A percentile compares a stretch with the other conserved stretches of the same genome.
Conservation (phyloP, 768 basidiomycete genomes). For the Auriscalpium vulgare region DNA sequence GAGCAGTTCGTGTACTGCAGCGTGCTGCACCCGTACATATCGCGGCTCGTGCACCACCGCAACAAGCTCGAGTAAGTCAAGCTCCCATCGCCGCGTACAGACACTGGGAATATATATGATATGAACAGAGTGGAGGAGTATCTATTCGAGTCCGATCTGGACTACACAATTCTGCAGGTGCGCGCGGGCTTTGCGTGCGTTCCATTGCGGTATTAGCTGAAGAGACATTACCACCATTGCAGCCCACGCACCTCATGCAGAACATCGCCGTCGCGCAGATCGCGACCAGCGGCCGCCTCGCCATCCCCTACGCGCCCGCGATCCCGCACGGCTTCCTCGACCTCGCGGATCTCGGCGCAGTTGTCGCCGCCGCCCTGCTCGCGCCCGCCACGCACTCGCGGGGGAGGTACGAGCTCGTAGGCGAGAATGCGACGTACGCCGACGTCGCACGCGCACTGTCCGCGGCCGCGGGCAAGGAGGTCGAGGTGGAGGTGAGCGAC, state of each 20-base stretch:
- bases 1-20: conserved; percentile 13
- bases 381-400: conserved; percentile 22
- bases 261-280: conserved; percentile 18
- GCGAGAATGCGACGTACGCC: conserved; percentile 22
- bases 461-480: conserved; percentile 9
- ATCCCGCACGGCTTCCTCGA: conserved; percentile 28
- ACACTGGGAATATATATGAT: not conserved
- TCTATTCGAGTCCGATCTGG: conserved; percentile 27
- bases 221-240: not conserved
- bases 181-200: not conserved
- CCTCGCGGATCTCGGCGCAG: conserved; percentile 23
- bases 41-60: conserved; percentile 10
- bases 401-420: conserved; percentile 28
- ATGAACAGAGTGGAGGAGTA: conserved; percentile 26
- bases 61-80: conserved; percentile 10
- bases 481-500: conserved; percentile 16
- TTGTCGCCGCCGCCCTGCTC: conserved; percentile 22
- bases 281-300: conserved; percentile 9
- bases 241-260: conserved; percentile 29
- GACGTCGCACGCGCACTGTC: conserved; percentile 20
- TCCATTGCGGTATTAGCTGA: not conserved
- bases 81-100: not conserved
- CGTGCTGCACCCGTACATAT: conserved; percentile 13
- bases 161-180: conserved; percentile 30
- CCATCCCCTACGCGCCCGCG: conserved; percentile 17